Conservation (phyloP, 176 grass and related monocot genomes). For the Zoysia japonica region DNA sequence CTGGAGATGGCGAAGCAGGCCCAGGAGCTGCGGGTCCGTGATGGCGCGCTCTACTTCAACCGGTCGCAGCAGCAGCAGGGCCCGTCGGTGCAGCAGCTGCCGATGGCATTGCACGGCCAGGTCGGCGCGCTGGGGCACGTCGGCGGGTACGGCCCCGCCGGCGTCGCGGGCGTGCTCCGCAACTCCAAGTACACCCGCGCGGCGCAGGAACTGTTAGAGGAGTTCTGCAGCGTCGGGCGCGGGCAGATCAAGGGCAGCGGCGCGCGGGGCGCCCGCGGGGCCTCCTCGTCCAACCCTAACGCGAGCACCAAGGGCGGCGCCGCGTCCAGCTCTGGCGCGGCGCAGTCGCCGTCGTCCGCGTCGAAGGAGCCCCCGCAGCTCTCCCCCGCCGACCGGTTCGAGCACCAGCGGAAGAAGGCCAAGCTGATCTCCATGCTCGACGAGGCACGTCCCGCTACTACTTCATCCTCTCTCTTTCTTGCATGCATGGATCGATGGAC, state of each 20-base stretch:
- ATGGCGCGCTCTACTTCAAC: conserved; percentile 91
- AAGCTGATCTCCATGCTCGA: conserved; percentile 99
- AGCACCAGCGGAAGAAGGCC: conserved; percentile 94
- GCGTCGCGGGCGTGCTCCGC: conserved; percentile 64
- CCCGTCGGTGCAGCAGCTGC: conserved; percentile 34
- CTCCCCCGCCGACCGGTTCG: conserved; percentile 89
- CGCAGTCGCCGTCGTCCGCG: conserved; percentile 58
- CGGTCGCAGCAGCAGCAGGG: conserved; percentile 48
- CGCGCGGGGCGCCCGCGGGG: conserved; percentile 22
- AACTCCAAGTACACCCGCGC: conserved; percentile 88
- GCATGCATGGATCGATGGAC: conserved; percentile 31
- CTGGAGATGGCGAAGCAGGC: conserved; percentile 93
- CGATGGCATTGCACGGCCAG: conserved; percentile 73
- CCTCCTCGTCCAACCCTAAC: conserved; percentile 59
- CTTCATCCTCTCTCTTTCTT: conserved; percentile 1
- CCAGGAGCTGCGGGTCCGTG: conserved; percentile 76
- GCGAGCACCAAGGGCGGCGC: conserved; percentile 37
- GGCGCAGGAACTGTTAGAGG: conserved; percentile 90
- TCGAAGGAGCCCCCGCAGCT: conserved; percentile 73
- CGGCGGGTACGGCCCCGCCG: conserved; percentile 55
- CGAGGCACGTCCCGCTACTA: conserved; percentile 67
- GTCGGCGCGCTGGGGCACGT: conserved; percentile 50
- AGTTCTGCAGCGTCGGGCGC: conserved; percentile 95
- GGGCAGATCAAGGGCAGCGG: conserved; percentile 63
- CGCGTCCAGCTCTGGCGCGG: conserved; percentile 50